Evolutionary conservation across 2,329 filamentous ascomycete species (phyloP), one percentile per base, ranked within the genome.

Genomic region (Fusarium fujikuroi): DNA sequence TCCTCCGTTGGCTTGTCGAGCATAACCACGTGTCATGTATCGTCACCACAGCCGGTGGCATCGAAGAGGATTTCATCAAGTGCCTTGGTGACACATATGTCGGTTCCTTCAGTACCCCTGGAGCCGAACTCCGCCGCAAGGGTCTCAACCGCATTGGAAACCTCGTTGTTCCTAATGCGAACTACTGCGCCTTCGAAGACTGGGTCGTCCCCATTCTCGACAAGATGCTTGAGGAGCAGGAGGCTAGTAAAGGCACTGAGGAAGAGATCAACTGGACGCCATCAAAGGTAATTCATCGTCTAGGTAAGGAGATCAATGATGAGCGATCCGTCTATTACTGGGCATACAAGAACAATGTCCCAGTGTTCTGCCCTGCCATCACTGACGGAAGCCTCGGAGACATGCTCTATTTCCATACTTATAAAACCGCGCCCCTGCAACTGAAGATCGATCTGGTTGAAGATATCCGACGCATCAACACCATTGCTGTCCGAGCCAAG

Each of bases 351-450:
- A 98, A 99, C 84, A 87, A 96, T 81, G 98, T 99, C 64, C 96
- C 96, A 2, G 92, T 99, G 21, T 99, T 99, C 85, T 98, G 95
- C 80, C 96, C 96, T 0, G 96, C 96, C 10, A 85, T 99, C 77
- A 99, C 96, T 0, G 96, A 99, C 79, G 96, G 96, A 23, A 97
- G 94, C 76, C 84, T 99, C 25, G 96, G 96, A 9, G 96, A 99
- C 82, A 99, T 99, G 96, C 87, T 99, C 44, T 98, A 98, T 84
- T 98, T 99, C 82, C 95, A 99, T 84, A 97, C 95, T 2, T 99
- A 95, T 89, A 96, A 95, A 81, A 84, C 93, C 0, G 95, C 93
- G 4, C 95, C 95, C 7, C 85, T 86, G 69, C 93, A 95, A 81
- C 87, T 99, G 46, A 90, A 92, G 63, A 90, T 98, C 68, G 96